Percentiles rank a stretch among this genome's conserved stretches.
phyloP scores from a whole-genome alignment of 306 rosid species.

The Astragalus membranaceus region DNA sequence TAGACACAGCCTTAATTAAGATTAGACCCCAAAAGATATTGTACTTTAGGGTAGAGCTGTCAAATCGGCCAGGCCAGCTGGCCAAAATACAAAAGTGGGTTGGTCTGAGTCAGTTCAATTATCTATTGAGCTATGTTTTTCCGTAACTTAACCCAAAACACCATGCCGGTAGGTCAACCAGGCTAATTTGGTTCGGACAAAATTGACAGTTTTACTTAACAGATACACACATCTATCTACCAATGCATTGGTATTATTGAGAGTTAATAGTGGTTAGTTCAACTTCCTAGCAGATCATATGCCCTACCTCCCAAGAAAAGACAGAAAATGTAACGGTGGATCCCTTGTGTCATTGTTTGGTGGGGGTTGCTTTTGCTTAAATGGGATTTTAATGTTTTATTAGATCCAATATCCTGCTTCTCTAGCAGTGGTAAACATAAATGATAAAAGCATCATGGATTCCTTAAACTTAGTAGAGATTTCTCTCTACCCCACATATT shows the following conservation, averaged over 20 bases:
- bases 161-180: too few relatives aligned
- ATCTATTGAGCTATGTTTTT: too few relatives aligned
- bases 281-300: not conserved
- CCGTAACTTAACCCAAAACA: too few relatives aligned
- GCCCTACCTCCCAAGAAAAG: conserved; percentile 24
- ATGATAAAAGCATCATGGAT: not conserved
- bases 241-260: not conserved
- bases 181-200: too few relatives aligned
- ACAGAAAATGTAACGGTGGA: conserved; percentile 17
- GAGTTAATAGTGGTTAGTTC: conserved; percentile 7
- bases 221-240: too few relatives aligned
- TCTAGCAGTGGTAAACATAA: conserved; percentile 12
- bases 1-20: too few relatives aligned
- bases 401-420: conserved; percentile 17
- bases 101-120: too few relatives aligned
- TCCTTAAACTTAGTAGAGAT: conserved; percentile 30
- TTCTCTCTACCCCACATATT: conserved; percentile 22
- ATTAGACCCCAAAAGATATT: too few relatives aligned
- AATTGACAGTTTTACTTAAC: too few relatives aligned
- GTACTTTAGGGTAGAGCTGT: too few relatives aligned
- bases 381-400: not conserved
- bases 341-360: conserved; percentile 14
- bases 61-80: too few relatives aligned
- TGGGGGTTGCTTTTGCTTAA: conserved; percentile 24
- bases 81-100: too few relatives aligned